These are phyloP conservation scores for Oleoguttula mirabilis DNA, from an alignment of 495 filamentous ascomycete species.

Conservation along the genomic window DNA sequence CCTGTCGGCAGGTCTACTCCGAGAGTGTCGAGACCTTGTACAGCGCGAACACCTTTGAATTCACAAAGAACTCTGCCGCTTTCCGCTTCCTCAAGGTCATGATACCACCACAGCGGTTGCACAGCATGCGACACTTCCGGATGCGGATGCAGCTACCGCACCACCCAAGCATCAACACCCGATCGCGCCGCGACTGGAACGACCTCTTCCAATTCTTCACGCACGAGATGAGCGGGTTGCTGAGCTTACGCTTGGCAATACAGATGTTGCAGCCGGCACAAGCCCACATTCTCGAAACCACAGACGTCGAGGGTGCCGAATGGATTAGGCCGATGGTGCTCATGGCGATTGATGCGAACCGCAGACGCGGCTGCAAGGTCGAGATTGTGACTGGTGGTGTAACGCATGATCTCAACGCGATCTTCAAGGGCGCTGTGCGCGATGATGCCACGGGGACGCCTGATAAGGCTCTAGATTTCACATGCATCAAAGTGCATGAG, in stretches of 20 bases:
- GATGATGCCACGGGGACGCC: background rate
- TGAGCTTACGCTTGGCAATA: slow-evolving; percentile 6
- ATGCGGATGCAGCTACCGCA: slow-evolving; percentile 15
- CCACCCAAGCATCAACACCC: slow-evolving; percentile 14
- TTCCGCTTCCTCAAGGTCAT: slow-evolving; percentile 15
- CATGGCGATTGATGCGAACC: slow-evolving; percentile 10
- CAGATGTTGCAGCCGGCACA: slow-evolving; percentile 7
- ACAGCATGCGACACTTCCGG: slow-evolving; percentile 16
- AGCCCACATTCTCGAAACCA: slow-evolving; percentile 2
- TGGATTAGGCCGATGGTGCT: slow-evolving; percentile 17
- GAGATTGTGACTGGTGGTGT: slow-evolving; percentile 14
- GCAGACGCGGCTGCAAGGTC: slow-evolving; percentile 10
- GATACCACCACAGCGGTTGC: slow-evolving; percentile 14
- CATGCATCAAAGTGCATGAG: slow-evolving; percentile 5
- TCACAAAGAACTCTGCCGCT: slow-evolving; percentile 14
- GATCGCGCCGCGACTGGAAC: slow-evolving; percentile 14
- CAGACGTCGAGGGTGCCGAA: slow-evolving; percentile 6
- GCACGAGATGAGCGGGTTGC: slow-evolving; percentile 11
- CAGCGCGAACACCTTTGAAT: slow-evolving; percentile 33
- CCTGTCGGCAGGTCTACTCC: slow-evolving; percentile 25
- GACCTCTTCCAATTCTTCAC: slow-evolving; percentile 17
- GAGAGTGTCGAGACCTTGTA: slow-evolving; percentile 23
- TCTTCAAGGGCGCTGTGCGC: background rate
- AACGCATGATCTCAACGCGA: slow-evolving; percentile 4
- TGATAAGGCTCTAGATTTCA: background rate